Evolutionary conservation across 169 alveolate genomes (phyloP), one percentile per base, ranked within the genome.

Genomic region (Eimeria tenella): DNA sequence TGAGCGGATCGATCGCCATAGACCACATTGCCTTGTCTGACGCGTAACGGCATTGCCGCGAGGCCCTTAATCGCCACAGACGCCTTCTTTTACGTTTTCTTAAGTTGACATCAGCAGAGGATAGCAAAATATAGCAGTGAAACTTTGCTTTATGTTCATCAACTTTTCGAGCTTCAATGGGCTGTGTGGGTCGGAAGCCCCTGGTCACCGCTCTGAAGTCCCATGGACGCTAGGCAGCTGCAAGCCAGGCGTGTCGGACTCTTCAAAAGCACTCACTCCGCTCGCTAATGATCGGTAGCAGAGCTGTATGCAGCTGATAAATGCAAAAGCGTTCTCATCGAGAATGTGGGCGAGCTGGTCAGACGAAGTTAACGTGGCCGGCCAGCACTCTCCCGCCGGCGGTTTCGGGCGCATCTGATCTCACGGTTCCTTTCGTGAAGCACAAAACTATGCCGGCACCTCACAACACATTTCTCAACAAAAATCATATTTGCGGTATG

Each of bases 151-250:
- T 5, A 5, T 19, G 52, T 5, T 49, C 86, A 19, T 2, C 58
- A 31, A 42, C n/a, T 62, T 62, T 42, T 19, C 52, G 53, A 62
- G 25, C 50, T 25, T 49, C 63, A 42, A 62, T 1, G 50, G 62
- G 50, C n/a, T 5, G 62, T 31, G 11, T 15, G 63, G 60, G 53
- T n/a, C 91, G 65, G n/a, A 58, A 7, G 62, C 11, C 9, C 25
- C 91, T 25, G 91, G 91, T 60, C 77, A 83, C 62, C 91, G 79
- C 53, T 23, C 79, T 77, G 49, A 62, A 31, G 62, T 83, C 79
- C 63, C 89, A 50, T 49, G 86, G 86, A 75, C 86, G 52, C 4
- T 23, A 75, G 86, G 21, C 86, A 75, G 86, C 86, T 62, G 86
- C 86, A 42, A 75, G 65, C 49, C 63, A 11, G 42, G 42, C 49